phyloP scores from a whole-genome alignment of 257 asterid species.

The Voacanga thouarsii region DNA sequence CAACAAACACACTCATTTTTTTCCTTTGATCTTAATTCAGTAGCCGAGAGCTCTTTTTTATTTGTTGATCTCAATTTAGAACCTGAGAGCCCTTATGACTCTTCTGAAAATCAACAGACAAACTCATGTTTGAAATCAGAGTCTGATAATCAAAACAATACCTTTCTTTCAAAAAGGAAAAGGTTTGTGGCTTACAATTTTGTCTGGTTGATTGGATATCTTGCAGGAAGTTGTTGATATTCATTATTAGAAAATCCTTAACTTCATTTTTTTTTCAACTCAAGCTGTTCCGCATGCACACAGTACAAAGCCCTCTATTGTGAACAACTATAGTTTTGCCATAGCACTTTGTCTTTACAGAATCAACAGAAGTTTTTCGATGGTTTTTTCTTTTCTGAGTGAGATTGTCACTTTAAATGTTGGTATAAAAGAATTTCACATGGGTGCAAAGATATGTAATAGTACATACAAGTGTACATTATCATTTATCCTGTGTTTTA shows the following conservation, averaged over 20 bases:
- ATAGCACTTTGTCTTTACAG: background rate
- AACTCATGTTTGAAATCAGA: background rate
- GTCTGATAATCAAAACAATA: background rate
- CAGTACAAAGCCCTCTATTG: background rate
- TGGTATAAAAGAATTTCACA: background rate
- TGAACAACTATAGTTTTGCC: background rate
- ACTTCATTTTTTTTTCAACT: background rate
- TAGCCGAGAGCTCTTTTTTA: background rate
- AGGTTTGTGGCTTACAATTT: constrained; percentile 2
- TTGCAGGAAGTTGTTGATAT: background rate
- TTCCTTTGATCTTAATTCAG: background rate
- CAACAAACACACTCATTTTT: constrained; percentile 6
- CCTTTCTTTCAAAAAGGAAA: background rate
- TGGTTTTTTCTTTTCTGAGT: no score
- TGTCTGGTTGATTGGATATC: background rate
- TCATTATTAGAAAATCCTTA: background rate
- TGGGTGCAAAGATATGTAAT: background rate
- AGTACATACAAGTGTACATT: background rate
- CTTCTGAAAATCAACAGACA: background rate
- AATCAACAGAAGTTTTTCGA: background rate
- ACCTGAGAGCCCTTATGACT: background rate
- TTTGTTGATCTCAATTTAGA: background rate
- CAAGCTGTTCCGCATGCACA: background rate
- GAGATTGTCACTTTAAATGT: background rate
- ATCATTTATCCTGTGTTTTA: background rate